These are phyloP conservation scores for Entomortierella beljakovae DNA, from an alignment of 192 early-diverging fungal species.

Conservation along the genomic window DNA sequence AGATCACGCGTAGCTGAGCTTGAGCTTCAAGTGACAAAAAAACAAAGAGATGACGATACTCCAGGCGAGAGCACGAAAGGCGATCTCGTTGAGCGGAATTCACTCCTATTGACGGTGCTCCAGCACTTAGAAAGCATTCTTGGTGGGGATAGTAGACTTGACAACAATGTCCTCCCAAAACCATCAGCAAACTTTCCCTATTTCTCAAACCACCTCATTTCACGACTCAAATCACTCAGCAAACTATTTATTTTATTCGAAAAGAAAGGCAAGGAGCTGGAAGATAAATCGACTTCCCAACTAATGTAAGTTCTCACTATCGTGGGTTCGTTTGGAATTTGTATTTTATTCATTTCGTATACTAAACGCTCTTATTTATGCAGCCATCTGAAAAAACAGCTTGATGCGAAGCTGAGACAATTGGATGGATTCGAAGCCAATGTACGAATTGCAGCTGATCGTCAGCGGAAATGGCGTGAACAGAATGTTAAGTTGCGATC, in stretches of 20 bases:
- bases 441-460: conserved; percentile 33
- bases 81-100: conserved; percentile 56
- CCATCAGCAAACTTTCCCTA: conserved; percentile 52
- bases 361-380: neutral
- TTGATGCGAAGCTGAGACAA: conserved; percentile 51
- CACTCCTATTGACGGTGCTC: conserved; percentile 48
- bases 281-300: conserved; percentile 49
- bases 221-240: conserved; percentile 52
- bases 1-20: conserved; percentile 41
- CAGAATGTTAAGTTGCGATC: conserved; percentile 33
- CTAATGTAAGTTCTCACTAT: conserved; percentile 29
- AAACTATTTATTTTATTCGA: conserved; percentile 52
- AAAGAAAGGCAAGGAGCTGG: conserved; percentile 50
- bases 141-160: conserved; percentile 44
- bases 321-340: neutral
- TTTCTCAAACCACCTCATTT: conserved; percentile 52
- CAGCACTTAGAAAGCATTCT: conserved; percentile 54
- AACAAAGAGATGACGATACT: conserved; percentile 21
- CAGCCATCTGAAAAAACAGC: conserved; percentile 48
- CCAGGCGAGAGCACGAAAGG: conserved; percentile 16
- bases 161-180: conserved; percentile 49
- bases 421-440: conserved; percentile 41
- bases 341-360: neutral
- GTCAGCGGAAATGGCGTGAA: conserved; percentile 54
- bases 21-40: conserved; percentile 35